phyloP scores from a whole-genome alignment of 306 rosid genomes.

The Clitoria ternatea region DNA sequence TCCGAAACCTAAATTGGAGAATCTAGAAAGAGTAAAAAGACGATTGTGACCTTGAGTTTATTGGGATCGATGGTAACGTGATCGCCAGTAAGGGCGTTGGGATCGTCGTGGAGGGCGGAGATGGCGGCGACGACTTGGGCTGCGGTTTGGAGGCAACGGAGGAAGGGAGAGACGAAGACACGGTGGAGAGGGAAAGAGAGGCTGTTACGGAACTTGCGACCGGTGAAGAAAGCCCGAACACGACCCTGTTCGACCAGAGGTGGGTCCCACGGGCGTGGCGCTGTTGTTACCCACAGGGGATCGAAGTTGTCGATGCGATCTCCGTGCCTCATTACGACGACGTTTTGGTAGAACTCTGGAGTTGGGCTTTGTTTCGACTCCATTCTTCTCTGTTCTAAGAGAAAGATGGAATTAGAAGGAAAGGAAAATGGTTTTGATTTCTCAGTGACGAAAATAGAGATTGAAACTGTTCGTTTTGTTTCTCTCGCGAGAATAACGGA shows the following conservation, averaged over 20 bases:
- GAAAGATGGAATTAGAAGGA: background rate
- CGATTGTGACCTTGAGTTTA: constrained; percentile 47
- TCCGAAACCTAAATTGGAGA: no score
- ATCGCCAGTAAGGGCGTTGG: constrained; percentile 10
- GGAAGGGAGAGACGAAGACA: constrained; percentile 80
- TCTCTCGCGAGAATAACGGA: no score
- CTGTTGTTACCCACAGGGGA: constrained; percentile 43
- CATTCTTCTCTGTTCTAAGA: constrained; percentile 22
- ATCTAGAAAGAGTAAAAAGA: background rate
- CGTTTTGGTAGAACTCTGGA: constrained; percentile 51
- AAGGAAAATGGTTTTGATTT: no score
- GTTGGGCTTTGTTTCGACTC: background rate
- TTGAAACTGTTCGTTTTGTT: no score
- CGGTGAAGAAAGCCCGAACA: constrained; percentile 56
- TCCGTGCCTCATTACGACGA: constrained; percentile 96
- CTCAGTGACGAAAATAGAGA: no score
- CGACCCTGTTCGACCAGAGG: constrained; percentile 51
- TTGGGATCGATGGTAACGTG: constrained; percentile 50
- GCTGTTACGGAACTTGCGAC: constrained; percentile 43
- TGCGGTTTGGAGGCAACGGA: constrained; percentile 91
- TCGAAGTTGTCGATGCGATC: constrained; percentile 76
- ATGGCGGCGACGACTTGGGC: constrained; percentile 55
- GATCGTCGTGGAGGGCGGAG: constrained; percentile 33
- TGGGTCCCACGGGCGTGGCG: constrained; percentile 82
- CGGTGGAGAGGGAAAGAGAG: constrained; percentile 57